Evolutionary conservation across 1,139 yeast species (phyloP).

Genomic region (Tardiomyces digboiensis): DNA sequence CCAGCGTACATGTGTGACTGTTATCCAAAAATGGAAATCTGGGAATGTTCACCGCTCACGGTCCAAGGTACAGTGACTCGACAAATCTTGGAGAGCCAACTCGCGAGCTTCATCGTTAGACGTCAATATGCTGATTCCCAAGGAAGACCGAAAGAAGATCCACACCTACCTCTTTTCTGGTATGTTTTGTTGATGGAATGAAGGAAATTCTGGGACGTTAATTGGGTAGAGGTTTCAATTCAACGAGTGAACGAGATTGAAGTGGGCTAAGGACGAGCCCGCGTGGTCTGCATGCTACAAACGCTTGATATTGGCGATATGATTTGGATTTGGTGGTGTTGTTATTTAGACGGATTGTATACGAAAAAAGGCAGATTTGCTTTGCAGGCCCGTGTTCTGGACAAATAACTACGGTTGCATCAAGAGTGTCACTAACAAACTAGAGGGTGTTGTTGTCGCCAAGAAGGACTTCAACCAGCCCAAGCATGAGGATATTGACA

Average conservation of each 20-base stretch:
- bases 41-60: not conserved
- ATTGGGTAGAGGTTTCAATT: too few relatives aligned
- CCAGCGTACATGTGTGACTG: too few relatives aligned
- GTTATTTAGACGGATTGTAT: too few relatives aligned
- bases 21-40: not conserved
- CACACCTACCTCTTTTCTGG: constrained; percentile 99
- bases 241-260: too few relatives aligned
- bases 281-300: too few relatives aligned
- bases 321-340: too few relatives aligned
- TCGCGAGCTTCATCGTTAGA: not conserved
- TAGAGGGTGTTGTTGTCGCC: constrained; percentile 99
- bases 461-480: constrained; percentile 98
- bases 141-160: constrained; percentile 99
- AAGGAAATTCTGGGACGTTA: too few relatives aligned
- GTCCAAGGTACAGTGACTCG: not conserved
- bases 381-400: too few relatives aligned
- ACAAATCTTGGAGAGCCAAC: not conserved
- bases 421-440: constrained; percentile 6
- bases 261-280: too few relatives aligned
- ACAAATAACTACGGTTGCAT: too few relatives aligned
- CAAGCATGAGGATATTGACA: constrained; percentile 96
- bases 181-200: constrained; percentile 40
- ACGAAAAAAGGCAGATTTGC: too few relatives aligned
- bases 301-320: too few relatives aligned
- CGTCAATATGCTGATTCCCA: constrained; percentile 93